Conservation (phyloP, 805 yeast species). For the Ogataea siamensis region DNA sequence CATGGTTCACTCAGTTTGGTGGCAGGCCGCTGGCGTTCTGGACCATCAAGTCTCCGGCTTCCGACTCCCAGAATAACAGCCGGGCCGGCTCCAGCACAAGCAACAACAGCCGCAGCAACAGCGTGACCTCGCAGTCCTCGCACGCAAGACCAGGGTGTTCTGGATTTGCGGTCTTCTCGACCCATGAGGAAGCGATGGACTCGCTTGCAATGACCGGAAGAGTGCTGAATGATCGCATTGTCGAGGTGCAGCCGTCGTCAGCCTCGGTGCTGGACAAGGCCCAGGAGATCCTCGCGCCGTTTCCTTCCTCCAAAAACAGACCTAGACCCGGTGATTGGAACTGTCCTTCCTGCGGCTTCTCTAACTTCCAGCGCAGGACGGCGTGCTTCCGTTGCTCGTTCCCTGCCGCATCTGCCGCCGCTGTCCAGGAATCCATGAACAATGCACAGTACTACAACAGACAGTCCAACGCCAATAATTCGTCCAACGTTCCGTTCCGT, state of each 20-base stretch:
- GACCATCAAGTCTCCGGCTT: slow-evolving; percentile 59
- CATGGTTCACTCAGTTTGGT: slow-evolving; percentile 88
- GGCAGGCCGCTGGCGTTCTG: slow-evolving; percentile 86
- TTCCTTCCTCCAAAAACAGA: slow-evolving; percentile 79
- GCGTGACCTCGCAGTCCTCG: slow-evolving; percentile 30
- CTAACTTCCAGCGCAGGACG: slow-evolving; percentile 90
- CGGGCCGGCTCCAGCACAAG: slow-evolving; percentile 9
- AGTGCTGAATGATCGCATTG: slow-evolving; percentile 61
- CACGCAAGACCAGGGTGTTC: slow-evolving; percentile 48
- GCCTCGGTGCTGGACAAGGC: slow-evolving; percentile 76
- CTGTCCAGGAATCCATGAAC: slow-evolving; percentile 54
- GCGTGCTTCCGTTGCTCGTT: slow-evolving; percentile 92
- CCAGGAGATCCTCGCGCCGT: slow-evolving; percentile 75
- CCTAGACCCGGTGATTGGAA: slow-evolving; percentile 98
- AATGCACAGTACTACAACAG: slow-evolving; percentile 20
- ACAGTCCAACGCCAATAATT: slow-evolving; percentile 17
- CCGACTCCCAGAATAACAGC: slow-evolving; percentile 14
- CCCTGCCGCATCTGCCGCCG: slow-evolving; percentile 73
- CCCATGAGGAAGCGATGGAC: slow-evolving; percentile 84
- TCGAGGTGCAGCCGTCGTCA: slow-evolving; percentile 88
- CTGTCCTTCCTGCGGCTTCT: slow-evolving; percentile 95
- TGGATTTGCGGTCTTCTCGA: slow-evolving; percentile 82
- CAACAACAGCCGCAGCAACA: slow-evolving; percentile 18
- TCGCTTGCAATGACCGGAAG: slow-evolving; percentile 79
- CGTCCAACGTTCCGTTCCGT: slow-evolving; percentile 76